phyloP scores from a whole-genome alignment of 257 asterid genomes.

The Nicotiana undulata region DNA sequence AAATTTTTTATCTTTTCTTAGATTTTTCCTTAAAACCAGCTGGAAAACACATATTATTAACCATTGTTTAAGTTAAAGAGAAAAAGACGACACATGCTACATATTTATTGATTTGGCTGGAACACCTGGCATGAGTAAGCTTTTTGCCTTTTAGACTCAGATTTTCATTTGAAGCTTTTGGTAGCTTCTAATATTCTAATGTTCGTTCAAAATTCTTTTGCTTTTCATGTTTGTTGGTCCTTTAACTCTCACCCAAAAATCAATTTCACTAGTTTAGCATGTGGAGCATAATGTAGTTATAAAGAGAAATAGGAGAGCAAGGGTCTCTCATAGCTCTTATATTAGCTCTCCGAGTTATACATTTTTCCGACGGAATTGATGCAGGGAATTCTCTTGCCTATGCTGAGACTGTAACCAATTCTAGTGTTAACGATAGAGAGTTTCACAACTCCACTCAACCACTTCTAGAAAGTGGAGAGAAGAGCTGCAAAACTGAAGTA shows the following conservation, averaged over 20 bases:
- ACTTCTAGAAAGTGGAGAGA: slow-evolving; percentile 25
- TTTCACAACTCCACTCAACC: slow-evolving; percentile 23
- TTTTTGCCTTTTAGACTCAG: neutral
- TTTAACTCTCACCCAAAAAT: neutral
- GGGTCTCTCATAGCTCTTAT: neutral
- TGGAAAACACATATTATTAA: neutral
- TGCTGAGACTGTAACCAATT: slow-evolving; percentile 28
- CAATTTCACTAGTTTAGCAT: neutral
- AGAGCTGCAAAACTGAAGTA: slow-evolving; percentile 16
- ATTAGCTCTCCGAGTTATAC: neutral
- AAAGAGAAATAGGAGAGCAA: neutral
- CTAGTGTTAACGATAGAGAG: slow-evolving; percentile 23
- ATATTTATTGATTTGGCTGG: neutral
- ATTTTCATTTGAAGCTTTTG: neutral
- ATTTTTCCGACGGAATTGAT: slow-evolving; percentile 10
- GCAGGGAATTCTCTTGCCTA: slow-evolving; percentile 48
- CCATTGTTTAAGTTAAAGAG: neutral
- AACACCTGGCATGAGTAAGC: neutral
- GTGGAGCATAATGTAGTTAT: neutral
- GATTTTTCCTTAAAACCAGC: neutral
- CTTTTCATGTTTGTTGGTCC: neutral
- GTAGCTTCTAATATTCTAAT: neutral
- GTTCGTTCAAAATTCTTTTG: neutral
- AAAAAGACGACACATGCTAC: neutral
- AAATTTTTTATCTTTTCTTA: neutral